Percentiles rank a stretch among this genome's conserved stretches.
Conservation (phyloP, 805 yeast species). For the Wickerhamiella galacta region DNA sequence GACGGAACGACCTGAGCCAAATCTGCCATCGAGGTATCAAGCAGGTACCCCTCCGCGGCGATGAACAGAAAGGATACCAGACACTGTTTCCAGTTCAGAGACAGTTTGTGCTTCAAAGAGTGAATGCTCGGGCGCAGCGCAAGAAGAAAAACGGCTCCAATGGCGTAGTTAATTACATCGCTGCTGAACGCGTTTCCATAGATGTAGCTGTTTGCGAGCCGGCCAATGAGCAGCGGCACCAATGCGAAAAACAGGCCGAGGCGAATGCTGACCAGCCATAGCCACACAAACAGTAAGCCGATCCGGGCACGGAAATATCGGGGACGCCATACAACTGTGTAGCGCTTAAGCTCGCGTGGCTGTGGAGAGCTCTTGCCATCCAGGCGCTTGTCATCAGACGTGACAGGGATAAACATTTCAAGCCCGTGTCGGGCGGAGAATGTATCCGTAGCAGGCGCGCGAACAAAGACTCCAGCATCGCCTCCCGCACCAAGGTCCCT, state of each 20-base stretch:
- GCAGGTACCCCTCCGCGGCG: not conserved
- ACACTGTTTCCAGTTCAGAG: not conserved
- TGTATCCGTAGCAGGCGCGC: constrained; percentile 78
- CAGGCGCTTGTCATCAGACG: constrained; percentile 53
- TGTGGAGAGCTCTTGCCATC: constrained; percentile 25
- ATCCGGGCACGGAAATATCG: constrained; percentile 53
- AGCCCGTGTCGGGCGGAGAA: constrained; percentile 43
- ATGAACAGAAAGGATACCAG: not conserved
- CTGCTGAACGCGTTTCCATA: constrained; percentile 3
- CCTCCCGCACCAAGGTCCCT: constrained; percentile 32
- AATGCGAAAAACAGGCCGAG: constrained; percentile 5
- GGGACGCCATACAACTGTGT: constrained; percentile 74
- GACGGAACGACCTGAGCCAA: not conserved
- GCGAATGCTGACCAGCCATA: constrained; percentile 7
- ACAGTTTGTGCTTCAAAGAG: not conserved
- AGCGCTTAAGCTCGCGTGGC: constrained; percentile 29
- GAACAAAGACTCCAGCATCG: constrained; percentile 46
- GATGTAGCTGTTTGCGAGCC: constrained; percentile 4
- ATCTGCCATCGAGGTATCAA: not conserved
- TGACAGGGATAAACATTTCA: constrained; percentile 64
- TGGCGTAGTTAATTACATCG: constrained; percentile 5
- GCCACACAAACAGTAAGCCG: constrained; percentile 33
- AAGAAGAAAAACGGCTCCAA: constrained; percentile 1
- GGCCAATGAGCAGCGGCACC: constrained; percentile 10
- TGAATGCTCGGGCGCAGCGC: not conserved